Base-by-base conservation (phyloP, 306 rosid species). In the Lupinus albus region DNA sequence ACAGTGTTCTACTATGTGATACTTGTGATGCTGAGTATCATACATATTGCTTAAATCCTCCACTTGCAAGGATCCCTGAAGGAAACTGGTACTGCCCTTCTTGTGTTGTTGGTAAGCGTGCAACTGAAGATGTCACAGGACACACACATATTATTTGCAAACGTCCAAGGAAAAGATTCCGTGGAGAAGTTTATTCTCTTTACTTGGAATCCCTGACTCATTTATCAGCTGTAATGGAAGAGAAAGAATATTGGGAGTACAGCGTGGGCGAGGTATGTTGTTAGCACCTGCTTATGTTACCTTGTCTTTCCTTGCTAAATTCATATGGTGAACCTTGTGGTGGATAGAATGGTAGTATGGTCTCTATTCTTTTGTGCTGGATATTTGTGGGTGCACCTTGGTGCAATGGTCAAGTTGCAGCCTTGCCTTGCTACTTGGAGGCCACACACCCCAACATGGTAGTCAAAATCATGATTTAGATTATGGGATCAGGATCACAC, bases 71-170 rank as follows among this genome's bases (percentile, higher is more conserved):
- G 85, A 94, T 94, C 72, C 99, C 99, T 13, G 96, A 90, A 72
- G 99, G 99, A 76, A 94, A 94, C 72, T 94, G 99, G 99, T 94
- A 94, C 71, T 94, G 99, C 67, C 99, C 99, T 79, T 88, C 99
- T 74, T 94, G 99, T 81, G 80, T 81, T 72, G 74, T 79, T 74
- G 81, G 88, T 61, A 90, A 82, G 70, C 77, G 48, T 61, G 70
- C 74, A 59, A 78, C 74, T 82, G 87, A 83, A 73, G 81, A 82
- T 86, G 83, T 72, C 38, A 68, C 81, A n/a, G 76, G 74, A 32
- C 69, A 35, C 45, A 32, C 61, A 41, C 79, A 61, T 61, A 66
- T 81, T 80, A 50, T 72, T 61, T 68, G 83, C 49, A 87, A 76
- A 64, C 78, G 74, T n/a, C 56, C 47, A 44, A 80, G 87, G 60